These are phyloP conservation scores for Rubia peregrina DNA, from an alignment of 305 asterid species.

Conservation along the genomic window DNA sequence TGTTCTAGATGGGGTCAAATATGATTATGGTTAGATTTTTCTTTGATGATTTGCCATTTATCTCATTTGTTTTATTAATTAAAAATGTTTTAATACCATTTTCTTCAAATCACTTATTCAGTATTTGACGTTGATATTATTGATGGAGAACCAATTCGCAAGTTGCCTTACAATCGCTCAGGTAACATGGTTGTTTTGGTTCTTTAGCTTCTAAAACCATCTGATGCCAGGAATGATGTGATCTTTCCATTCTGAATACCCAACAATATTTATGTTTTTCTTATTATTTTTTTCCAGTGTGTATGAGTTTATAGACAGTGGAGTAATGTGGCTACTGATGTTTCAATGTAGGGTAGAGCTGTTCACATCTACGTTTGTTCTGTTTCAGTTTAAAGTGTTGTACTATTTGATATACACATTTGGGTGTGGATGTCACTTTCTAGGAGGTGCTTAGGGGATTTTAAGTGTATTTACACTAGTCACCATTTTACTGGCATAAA, in stretches of 20 bases:
- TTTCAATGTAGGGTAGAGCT: neutral
- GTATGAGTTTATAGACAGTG: neutral
- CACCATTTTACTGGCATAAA: neutral
- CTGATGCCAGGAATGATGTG: neutral
- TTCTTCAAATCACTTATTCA: conserved; percentile 29
- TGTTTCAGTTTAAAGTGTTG: neutral
- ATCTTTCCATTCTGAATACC: neutral
- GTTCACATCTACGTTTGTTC: neutral
- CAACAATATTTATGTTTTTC: neutral
- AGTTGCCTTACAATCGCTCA: conserved; percentile 85
- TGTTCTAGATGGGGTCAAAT: conserved; percentile 56
- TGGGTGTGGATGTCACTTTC: neutral
- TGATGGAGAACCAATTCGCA: conserved; percentile 94
- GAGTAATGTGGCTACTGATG: too few relatives aligned
- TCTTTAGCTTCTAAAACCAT: neutral
- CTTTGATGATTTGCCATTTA: conserved; percentile 21
- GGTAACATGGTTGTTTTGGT: conserved; percentile 40
- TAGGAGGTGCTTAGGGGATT: neutral
- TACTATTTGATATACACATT: neutral
- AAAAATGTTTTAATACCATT: conserved; percentile 16
- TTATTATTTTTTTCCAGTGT: neutral
- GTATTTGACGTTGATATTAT: conserved; percentile 98
- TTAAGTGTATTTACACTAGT: neutral
- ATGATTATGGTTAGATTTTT: conserved; percentile 64
- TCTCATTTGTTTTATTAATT: conserved; percentile 9